Base-by-base conservation (phyloP, 2,329 filamentous ascomycete genomes). In the Claviceps quebecensis region DNA sequence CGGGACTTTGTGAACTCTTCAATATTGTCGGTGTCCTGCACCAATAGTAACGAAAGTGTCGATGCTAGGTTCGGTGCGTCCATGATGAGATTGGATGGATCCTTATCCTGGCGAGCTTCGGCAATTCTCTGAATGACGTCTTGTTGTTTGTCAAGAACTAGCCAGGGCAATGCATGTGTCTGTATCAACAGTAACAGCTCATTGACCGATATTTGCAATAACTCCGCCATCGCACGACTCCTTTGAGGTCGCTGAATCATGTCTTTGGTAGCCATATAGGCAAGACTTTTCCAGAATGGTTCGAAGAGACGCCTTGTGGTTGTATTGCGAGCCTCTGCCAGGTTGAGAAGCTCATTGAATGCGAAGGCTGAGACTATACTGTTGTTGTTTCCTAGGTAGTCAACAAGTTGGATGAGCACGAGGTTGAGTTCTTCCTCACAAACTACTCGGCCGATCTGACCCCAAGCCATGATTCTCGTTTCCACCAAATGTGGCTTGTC, bases 201-300 rank as follows among this genome's bases (percentile, higher is more conserved):
- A 44, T 81, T 75, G 8, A 94, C 77, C 40, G 80, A 84, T 61
- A 88, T 83, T 49, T 83, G 81, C 39, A 96, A 73, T 34, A 97
- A 68, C 56, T 95, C 88, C 23, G 89, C 87, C 47, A 97, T 75
- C 45, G 85, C 76, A 51, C 86, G 81, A 46, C 83, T 84, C 61
- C 90, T 85, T 59, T 93, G 87, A n/a, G 93, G 91, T 46, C 84
- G 80, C 47, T 78, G 75, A 22, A 84, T 75, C 54, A 97, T 76
- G 59, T 95, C 87, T 63, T 89, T 91, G 29, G 93, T 84, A 2
- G 87, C 83, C 48, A 83, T 78, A 53, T 91, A 84, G 0, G 88
- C 90, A 45, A 98, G 73, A 34, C 79, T 91, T 57, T 81, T 80
- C 90, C 91, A 97, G 65, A 89, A 97, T 0, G 91, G 89, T 51